These are phyloP conservation scores for Stephanodiscus triporus DNA, from an alignment of 108 stramenopile genomes.

Conservation along the genomic window DNA sequence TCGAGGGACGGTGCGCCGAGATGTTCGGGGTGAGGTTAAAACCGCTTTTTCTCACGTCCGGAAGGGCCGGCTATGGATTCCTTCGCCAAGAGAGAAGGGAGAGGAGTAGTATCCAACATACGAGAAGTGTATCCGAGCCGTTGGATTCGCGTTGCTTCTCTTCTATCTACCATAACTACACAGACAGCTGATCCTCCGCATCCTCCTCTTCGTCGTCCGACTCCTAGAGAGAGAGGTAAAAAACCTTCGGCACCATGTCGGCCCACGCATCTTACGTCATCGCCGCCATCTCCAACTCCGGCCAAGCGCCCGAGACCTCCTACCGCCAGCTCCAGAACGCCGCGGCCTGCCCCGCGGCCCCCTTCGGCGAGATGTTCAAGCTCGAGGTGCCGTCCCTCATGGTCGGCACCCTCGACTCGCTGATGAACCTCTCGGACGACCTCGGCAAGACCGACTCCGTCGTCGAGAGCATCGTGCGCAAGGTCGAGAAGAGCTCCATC, in stretches of 20 bases:
- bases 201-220: too few species aligned
- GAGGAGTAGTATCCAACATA: neutral
- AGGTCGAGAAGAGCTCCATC: constrained; percentile 82
- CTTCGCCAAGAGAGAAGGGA: too few species aligned
- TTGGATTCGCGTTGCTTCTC: neutral
- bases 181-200: too few species aligned
- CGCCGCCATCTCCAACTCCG: constrained; percentile 81
- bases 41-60: too few species aligned
- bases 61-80: too few species aligned
- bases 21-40: too few species aligned
- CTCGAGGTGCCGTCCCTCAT: constrained; percentile 93
- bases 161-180: too few species aligned
- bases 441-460: constrained; percentile 81
- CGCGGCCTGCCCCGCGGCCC: constrained; percentile 83
- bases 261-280: constrained; percentile 62
- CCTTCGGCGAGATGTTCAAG: constrained; percentile 92
- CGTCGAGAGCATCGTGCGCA: constrained; percentile 88
- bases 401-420: constrained; percentile 90
- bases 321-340: constrained; percentile 90
- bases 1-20: too few species aligned
- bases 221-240: neutral
- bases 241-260: constrained; percentile 16
- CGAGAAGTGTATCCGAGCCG: constrained; percentile 7
- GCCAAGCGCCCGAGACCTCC: constrained; percentile 84
- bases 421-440: constrained; percentile 90